phyloP scores from a whole-genome alignment of 2,329 filamentous ascomycete species.

The Thermomyces lanuginosus region DNA sequence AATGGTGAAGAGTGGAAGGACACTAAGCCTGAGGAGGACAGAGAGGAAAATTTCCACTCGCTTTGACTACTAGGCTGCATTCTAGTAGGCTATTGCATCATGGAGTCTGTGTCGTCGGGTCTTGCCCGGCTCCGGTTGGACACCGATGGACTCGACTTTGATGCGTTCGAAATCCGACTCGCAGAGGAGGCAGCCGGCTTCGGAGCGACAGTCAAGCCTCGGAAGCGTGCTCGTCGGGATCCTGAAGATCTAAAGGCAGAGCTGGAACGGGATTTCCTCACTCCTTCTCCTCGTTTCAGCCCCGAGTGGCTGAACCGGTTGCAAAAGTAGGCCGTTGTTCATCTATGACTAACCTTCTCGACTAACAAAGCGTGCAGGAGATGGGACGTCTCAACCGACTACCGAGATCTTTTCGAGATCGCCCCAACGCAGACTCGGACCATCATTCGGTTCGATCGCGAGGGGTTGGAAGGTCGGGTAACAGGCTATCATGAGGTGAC shows the following conservation, averaged over 20 bases:
- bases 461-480: constrained; percentile 81
- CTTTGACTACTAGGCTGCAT: too few species aligned
- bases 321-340: constrained; percentile 45
- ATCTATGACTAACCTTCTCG: not conserved
- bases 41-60: too few species aligned
- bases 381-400: constrained; percentile 71
- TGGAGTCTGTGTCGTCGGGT: constrained; percentile 13
- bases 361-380: constrained; percentile 25
- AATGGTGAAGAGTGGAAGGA: too few species aligned
- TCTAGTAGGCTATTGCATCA: too few species aligned
- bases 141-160: constrained; percentile 10
- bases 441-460: constrained; percentile 79
- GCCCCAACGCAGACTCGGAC: constrained; percentile 86
- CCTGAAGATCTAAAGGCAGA: constrained; percentile 49
- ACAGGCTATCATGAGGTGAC: constrained; percentile 92
- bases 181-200: constrained; percentile 15
- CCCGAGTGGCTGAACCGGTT: constrained; percentile 73
- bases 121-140: constrained; percentile 15
- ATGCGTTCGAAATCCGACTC: constrained; percentile 15
- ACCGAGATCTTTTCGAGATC: constrained; percentile 69
- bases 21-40: too few species aligned
- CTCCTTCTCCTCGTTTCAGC: constrained; percentile 64
- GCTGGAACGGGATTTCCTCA: constrained; percentile 62
- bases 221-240: constrained; percentile 29
- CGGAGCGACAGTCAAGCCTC: constrained; percentile 22